Evolutionary conservation across 208 protist species (phyloP).

Genomic region (Polymyxa betae): DNA sequence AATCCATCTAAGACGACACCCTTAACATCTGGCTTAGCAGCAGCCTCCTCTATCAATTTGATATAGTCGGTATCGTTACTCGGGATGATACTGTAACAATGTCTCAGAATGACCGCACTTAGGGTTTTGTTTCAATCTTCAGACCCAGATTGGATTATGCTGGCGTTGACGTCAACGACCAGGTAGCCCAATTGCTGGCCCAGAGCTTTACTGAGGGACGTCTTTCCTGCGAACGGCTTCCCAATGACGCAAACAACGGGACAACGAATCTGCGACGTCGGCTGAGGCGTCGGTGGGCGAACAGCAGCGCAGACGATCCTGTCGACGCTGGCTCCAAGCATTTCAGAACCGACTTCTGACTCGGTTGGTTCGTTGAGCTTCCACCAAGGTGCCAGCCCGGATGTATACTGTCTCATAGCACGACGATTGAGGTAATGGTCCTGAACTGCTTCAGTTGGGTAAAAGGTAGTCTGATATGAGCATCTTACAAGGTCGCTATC

Average conservation of each 20-base stretch:
- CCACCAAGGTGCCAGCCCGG: neutral
- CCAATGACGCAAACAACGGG: slow-evolving; percentile 21
- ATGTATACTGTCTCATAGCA: neutral
- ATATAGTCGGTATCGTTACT: no score
- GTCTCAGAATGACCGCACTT: neutral
- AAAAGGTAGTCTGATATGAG: neutral
- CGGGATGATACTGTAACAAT: no score
- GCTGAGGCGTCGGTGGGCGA: neutral
- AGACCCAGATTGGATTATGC: neutral
- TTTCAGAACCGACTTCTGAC: neutral
- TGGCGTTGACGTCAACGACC: slow-evolving; percentile 11
- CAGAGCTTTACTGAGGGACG: neutral
- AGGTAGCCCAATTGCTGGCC: neutral
- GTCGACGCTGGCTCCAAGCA: neutral
- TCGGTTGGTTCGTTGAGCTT: neutral
- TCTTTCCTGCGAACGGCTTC: slow-evolving; percentile 8
- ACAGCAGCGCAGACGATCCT: neutral
- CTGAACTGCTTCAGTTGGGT: neutral
- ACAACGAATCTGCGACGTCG: neutral
- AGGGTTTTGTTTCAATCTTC: neutral
- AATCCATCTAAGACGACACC: neutral
- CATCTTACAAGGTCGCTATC: neutral
- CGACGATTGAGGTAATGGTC: neutral
- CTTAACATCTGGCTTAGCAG: neutral
- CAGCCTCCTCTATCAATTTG: neutral